Evolutionary conservation across 257 asterid genomes (phyloP).

Genomic region (Ilex aquifolium): DNA sequence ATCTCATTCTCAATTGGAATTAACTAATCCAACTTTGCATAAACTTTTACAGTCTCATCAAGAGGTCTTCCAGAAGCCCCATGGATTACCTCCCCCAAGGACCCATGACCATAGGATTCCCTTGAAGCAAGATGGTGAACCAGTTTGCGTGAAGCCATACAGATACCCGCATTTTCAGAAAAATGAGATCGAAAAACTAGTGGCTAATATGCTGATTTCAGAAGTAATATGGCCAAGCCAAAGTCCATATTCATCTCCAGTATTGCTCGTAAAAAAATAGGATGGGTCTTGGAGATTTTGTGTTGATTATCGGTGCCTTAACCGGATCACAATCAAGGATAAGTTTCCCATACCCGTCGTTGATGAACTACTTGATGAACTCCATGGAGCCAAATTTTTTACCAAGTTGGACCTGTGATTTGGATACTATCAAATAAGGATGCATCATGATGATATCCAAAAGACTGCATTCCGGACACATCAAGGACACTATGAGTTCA

Average conservation of each 20-base stretch:
- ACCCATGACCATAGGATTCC: background rate
- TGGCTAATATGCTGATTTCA: background rate
- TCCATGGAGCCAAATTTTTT: background rate
- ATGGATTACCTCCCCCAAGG: background rate
- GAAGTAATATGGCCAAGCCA: background rate
- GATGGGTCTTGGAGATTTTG: background rate
- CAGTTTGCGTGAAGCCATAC: background rate
- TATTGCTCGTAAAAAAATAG: background rate
- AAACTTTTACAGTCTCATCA: background rate
- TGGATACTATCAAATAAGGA: background rate
- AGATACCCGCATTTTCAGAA: background rate
- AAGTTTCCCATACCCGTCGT: background rate
- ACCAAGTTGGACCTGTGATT: background rate
- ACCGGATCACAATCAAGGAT: background rate
- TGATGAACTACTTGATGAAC: background rate
- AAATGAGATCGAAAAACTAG: background rate
- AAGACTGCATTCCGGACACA: background rate
- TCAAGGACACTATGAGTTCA: background rate
- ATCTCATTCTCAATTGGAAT: too few relatives aligned
- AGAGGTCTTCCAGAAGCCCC: background rate
- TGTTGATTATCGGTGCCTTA: background rate
- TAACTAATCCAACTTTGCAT: background rate
- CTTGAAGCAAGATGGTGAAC: background rate
- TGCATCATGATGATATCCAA: background rate
- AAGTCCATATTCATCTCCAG: background rate